Evolutionary conservation across 2,329 filamentous ascomycete genomes (phyloP), one percentile per base, ranked within the genome.

Genomic region (Xylariaceae sp.): DNA sequence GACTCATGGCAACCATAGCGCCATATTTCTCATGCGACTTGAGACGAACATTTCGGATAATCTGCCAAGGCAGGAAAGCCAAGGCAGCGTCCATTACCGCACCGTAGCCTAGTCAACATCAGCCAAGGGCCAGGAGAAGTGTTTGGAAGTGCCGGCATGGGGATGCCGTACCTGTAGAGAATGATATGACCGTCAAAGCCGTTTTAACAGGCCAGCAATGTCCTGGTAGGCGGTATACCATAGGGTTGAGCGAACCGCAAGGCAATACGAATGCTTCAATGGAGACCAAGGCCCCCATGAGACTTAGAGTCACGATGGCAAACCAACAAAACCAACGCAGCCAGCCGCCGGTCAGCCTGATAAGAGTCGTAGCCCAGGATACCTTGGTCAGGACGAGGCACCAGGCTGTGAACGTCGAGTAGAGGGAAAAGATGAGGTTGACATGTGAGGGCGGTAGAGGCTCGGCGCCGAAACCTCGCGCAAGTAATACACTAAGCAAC

Each of bases 311-410:
- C 5, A 16, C 29, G 12, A 31, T 31, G 5, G 29, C 17, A n/a
- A 31, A 31, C 29, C 29, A 31, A 23, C 29, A 31, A 14, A 31
- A n/a, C 18, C 17, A 19, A 8, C 23, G 14, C 18, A 8, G 29
- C 29, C 29, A 31, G 12, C 29, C n/a, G n/a, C 16, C n/a, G 19
- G 18, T 31, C 7, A 31, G 11, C 13, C 18, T 31, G 12, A 22
- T 9, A 14, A 31, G 17, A 9, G 29, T 31, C 4, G 23, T 22
- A 5, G 17, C 29, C 29, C 29, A 31, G 5, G 29, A 31, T 12
- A 21, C 16, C 10, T 22, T 31, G 19, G 29, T 19, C 11, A 31
- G 17, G 4, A 15, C 23, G 18, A 31, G 12, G 8, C 18, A 17
- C n/a, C 17, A 22, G 3, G 17, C 19, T 12, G 29, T 21, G 19